These are phyloP conservation scores for Phaffia australis DNA, from an alignment of 768 basidiomycete genomes.

Conservation along the genomic window DNA sequence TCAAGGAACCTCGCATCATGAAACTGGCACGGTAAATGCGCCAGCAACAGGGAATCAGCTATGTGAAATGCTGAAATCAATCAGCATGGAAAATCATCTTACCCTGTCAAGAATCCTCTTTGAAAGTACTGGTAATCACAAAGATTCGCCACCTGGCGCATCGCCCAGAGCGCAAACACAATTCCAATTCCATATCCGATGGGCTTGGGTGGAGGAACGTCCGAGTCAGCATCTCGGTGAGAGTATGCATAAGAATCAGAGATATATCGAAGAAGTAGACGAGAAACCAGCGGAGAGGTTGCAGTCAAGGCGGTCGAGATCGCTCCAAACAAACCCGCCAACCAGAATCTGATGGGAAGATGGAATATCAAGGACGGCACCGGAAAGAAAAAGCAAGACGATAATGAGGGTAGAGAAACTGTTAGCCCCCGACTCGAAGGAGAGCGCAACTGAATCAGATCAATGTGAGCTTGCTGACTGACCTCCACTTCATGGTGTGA, in stretches of 20 bases:
- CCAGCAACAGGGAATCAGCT: background rate
- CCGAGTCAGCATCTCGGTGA: conserved; percentile 34
- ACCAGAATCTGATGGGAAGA: conserved; percentile 34
- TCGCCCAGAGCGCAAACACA: conserved; percentile 55
- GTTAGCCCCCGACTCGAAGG: background rate
- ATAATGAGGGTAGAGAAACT: too few relatives aligned
- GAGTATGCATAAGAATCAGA: conserved; percentile 44
- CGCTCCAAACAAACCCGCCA: conserved; percentile 45
- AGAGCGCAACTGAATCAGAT: background rate
- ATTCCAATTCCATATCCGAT: conserved; percentile 61
- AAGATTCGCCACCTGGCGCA: conserved; percentile 58
- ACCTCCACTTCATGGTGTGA: conserved; percentile 43
- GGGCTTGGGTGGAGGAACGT: conserved; percentile 34
- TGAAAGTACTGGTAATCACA: conserved; percentile 22
- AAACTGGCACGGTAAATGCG: conserved; percentile 4
- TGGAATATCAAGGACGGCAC: background rate
- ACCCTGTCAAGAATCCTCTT: conserved; percentile 2
- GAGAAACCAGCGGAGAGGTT: conserved; percentile 51
- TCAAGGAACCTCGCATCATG: conserved; percentile 28
- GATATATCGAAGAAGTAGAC: conserved; percentile 52
- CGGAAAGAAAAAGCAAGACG: background rate
- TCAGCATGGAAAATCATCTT: conserved; percentile 5
- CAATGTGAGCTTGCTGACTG: conserved; percentile 24
- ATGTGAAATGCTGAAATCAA: too few relatives aligned
- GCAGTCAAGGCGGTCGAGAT: conserved; percentile 39